phyloP scores from a whole-genome alignment of 768 basidiomycete genomes.

The Tylopilus sp. region DNA sequence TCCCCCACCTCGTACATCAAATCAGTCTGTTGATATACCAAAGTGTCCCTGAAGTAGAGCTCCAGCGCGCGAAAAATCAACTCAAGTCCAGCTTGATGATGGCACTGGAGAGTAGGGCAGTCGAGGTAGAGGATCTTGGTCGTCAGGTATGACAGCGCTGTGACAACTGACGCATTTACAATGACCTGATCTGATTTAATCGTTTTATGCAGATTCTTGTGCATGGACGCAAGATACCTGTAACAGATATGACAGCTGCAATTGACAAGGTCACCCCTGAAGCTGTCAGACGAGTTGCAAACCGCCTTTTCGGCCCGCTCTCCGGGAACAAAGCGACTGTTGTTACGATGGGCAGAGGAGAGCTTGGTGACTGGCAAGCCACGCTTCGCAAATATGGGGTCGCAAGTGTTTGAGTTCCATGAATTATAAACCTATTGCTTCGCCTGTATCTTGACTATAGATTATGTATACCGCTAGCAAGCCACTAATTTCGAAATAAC shows the following conservation, averaged over 20 bases:
- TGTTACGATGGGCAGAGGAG: slow-evolving; percentile 80
- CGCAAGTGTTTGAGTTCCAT: slow-evolving; percentile 26
- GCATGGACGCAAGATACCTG: slow-evolving; percentile 78
- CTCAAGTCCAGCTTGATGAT: slow-evolving; percentile 90
- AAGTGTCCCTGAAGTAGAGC: slow-evolving; percentile 61
- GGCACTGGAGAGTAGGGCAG: slow-evolving; percentile 84
- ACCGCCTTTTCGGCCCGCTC: slow-evolving; percentile 65
- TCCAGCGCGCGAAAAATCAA: slow-evolving; percentile 91
- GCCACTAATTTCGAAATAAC: slow-evolving; percentile 1
- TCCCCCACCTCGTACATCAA: slow-evolving; percentile 86
- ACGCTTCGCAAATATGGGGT: slow-evolving; percentile 72
- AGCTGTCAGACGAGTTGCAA: slow-evolving; percentile 73
- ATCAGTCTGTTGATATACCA: slow-evolving; percentile 77
- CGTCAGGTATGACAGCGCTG: slow-evolving; percentile 57
- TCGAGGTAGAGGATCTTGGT: slow-evolving; percentile 88
- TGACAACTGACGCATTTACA: background rate
- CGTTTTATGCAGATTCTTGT: slow-evolving; percentile 70
- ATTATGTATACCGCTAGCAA: background rate
- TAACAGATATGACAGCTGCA: slow-evolving; percentile 87
- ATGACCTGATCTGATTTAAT: background rate
- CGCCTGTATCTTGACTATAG: background rate
- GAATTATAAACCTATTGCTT: background rate
- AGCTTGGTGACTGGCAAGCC: slow-evolving; percentile 62
- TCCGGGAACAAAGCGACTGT: slow-evolving; percentile 69
- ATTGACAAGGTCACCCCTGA: slow-evolving; percentile 73